Base-by-base conservation (phyloP, 345 rosid genomes). In the Microthlaspi erraticum region DNA sequence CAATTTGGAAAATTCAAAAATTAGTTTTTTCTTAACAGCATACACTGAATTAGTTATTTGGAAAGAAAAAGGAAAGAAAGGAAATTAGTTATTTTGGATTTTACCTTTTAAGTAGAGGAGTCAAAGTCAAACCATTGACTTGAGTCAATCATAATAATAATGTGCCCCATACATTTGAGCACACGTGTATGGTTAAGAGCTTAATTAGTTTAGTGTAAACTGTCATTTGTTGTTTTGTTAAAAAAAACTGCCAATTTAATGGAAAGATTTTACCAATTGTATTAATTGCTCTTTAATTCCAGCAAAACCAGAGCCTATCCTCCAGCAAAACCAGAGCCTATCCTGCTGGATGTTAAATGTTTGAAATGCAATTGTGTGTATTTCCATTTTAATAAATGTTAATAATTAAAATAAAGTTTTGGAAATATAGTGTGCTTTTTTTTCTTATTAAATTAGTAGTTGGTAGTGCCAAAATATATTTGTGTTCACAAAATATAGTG, bases 401-500 rank as follows among this genome's bases (percentile, higher is more conserved):
- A 26, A 26, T 26, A 26, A 8, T 46, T 46, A 17, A 2, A 8
- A 8, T 46, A 26, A 26, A 26, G 29, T 26, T 5, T 8, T 52
- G 33, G 3, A 41, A 16, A 10, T 23, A 7, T 38, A 14, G 10
- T n/a, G 1, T 50, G 4, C n/a, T n/a, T 37, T 57, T 34, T 20
- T 39, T 23, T 8, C 11, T 33, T 32, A 16, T 11, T 41, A 53
- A 26, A 26, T 26, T 26, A 26, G n/a, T 26, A 26, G 31, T 11
- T 66, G 0, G 32, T 68, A 56, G 57, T 37, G 65, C 49, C 44
- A 46, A 56, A 29, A 57, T 5, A 57, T 36, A 57, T 36, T 59
- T 26, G 13, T 39, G 17, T 8, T 39, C n/a, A 39, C 13, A 39
- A 16, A 54, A 12, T 7, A 23, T 2, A 17, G 10, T 16, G 10